Evolutionary conservation across 768 basidiomycete species (phyloP).

Genomic region (Pluteus cervinus): DNA sequence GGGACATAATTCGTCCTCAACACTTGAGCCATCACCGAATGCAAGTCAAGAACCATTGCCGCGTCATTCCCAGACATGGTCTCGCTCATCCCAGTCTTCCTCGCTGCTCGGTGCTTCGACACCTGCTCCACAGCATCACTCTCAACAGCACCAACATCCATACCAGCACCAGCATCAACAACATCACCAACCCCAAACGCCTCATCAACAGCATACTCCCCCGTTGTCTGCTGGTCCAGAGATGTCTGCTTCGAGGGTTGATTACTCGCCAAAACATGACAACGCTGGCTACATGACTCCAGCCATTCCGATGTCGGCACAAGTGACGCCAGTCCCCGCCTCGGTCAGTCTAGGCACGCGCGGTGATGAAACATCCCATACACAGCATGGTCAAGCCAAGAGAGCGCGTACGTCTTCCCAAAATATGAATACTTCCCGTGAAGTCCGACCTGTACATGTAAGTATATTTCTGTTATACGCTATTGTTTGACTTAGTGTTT

Average conservation of each 20-base stretch:
- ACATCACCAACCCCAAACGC: slow-evolving; percentile 15
- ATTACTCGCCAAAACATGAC: slow-evolving; percentile 45
- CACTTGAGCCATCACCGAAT: no score
- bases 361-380: slow-evolving; percentile 29
- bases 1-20: slow-evolving; percentile 10
- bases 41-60: no score
- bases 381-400: slow-evolving; percentile 36
- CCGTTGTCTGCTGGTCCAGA: slow-evolving; percentile 41
- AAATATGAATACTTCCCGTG: slow-evolving; percentile 33
- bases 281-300: slow-evolving; percentile 42
- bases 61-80: slow-evolving; percentile 32
- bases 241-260: slow-evolving; percentile 23
- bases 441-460: slow-evolving; percentile 47
- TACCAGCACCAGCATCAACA: slow-evolving; percentile 24
- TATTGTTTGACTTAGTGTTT: slow-evolving; percentile 7
- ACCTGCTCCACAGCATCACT: slow-evolving; percentile 13
- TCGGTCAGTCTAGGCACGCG: slow-evolving; percentile 30
- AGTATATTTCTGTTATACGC: slow-evolving; percentile 16
- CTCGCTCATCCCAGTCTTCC: slow-evolving; percentile 16
- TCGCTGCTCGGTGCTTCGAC: slow-evolving; percentile 16
- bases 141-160: slow-evolving; percentile 13
- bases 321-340: slow-evolving; percentile 30
- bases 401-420: slow-evolving; percentile 33
- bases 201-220: slow-evolving; percentile 44
- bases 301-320: slow-evolving; percentile 39